phyloP scores from a whole-genome alignment of 352 stramenopile genomes.

The Globisporangium spinosum region DNA sequence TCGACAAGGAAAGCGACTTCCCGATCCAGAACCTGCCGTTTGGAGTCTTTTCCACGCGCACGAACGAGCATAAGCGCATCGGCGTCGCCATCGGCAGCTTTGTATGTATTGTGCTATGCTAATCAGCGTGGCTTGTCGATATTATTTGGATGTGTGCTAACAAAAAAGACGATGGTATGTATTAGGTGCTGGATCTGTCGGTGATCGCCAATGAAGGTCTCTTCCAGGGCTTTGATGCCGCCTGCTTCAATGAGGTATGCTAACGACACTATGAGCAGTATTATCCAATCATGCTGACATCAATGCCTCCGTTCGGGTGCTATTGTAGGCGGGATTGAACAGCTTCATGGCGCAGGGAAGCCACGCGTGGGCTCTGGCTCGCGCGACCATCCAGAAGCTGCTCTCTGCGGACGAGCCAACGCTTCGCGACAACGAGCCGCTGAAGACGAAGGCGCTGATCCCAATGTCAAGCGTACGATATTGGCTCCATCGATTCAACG shows the following conservation, averaged over 20 bases:
- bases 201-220: constrained; percentile 87
- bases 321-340: constrained; percentile 77
- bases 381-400: constrained; percentile 84
- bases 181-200: constrained; percentile 84
- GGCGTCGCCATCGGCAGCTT: constrained; percentile 83
- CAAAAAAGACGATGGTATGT: neutral
- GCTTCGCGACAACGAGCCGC: constrained; percentile 74
- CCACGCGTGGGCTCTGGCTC: constrained; percentile 83
- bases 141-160: neutral
- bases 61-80: constrained; percentile 60
- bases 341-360: constrained; percentile 91
- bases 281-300: neutral
- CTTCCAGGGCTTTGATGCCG: constrained; percentile 82
- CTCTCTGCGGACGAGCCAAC: constrained; percentile 71
- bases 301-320: constrained; percentile 31
- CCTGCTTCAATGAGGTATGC: constrained; percentile 61
- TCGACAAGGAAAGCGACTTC: constrained; percentile 81
- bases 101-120: constrained; percentile 26
- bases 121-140: neutral
- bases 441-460: constrained; percentile 78
- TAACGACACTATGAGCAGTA: neutral
- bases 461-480: constrained; percentile 53
- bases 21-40: constrained; percentile 95
- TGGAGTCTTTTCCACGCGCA: constrained; percentile 89
- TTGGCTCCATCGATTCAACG: neutral